Evolutionary conservation across 202 grass and related monocot genomes (phyloP), one percentile per base, ranked within the genome.

Genomic region (Dendrocalamus latiflorus): DNA sequence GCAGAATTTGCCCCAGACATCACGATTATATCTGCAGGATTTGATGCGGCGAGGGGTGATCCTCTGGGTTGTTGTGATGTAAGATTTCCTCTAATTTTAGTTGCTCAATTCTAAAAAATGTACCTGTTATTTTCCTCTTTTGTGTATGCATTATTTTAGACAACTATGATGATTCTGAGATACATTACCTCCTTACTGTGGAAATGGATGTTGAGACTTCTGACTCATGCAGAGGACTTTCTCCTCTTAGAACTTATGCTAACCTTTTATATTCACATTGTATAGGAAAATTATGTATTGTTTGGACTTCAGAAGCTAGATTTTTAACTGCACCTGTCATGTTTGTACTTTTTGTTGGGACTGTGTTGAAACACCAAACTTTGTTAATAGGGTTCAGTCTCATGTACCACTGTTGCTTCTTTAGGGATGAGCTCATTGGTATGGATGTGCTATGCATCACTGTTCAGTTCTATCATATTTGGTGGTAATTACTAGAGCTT

Each of bases 11-110:
- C 82, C 11, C 88, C 95, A 41, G 95, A 98, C 72, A 88, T 98
- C 69, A 98, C 87, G 55, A 95, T 98, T 77, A 90, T 98, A 91
- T 98, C 93, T 63, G 93, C 95, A 69, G 95, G 95, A 43, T 98
- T 98, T 81, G 95, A 98, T 91, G 95, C 95, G 36, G 95, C 95
- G 70, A 91, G 91, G 72, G 95, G 95, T 81, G 95, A 98, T 82
- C 93, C 95, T 73, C 77, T 98, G 42, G 95, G 95, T 66, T 81
- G 95, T 88, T 98, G 95, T 78, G 93, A 95, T 90, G 95, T 98
- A 88, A 86, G 93, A 67, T 82, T 74, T 83, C 64, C 59, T 39
- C 0, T 53, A 61, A 45, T 82, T 86, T 24, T 77, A n/a, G 34
- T 81, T 75, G 39, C 69, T 81, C 11, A 80, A 55, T 86, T 83